Evolutionary conservation across 2,329 filamentous ascomycete species (phyloP).

Genomic region (Trichoderma pleuroti): DNA sequence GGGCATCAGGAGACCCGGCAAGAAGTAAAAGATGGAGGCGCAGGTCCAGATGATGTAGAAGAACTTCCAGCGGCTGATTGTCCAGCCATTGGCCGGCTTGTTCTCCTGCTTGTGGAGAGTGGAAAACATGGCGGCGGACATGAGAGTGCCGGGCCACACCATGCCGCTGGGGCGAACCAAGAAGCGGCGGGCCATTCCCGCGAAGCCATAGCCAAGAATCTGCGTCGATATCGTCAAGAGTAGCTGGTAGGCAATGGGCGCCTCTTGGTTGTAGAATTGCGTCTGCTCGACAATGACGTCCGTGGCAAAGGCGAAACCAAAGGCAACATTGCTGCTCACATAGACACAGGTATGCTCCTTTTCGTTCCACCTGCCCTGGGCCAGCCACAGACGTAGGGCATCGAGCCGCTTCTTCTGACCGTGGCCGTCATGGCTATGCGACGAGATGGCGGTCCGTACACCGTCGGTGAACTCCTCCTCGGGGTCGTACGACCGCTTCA

Average conservation of each 20-base stretch:
- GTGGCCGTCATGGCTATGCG: constrained; percentile 2
- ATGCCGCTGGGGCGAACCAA: constrained; percentile 82
- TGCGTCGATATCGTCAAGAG: constrained; percentile 83
- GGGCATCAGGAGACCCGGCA: constrained; percentile 77
- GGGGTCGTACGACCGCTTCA: constrained; percentile 60
- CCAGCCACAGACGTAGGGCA: constrained; percentile 65
- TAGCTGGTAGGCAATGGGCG: constrained; percentile 72
- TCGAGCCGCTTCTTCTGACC: neutral
- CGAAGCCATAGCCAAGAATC: constrained; percentile 81
- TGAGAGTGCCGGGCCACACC: constrained; percentile 87
- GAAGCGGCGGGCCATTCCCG: constrained; percentile 75
- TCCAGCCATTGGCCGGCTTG: constrained; percentile 77
- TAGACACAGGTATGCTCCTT: constrained; percentile 89
- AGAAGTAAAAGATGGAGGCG: constrained; percentile 78
- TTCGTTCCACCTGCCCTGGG: constrained; percentile 79
- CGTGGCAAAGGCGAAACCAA: constrained; percentile 84
- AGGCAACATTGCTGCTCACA: constrained; percentile 85
- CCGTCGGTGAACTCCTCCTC: constrained; percentile 50
- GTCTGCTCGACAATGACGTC: constrained; percentile 90
- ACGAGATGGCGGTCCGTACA: constrained; percentile 29
- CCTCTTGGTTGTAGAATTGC: constrained; percentile 81
- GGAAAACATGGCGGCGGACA: constrained; percentile 85
- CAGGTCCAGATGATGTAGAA: constrained; percentile 70
- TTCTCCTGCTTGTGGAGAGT: constrained; percentile 84
- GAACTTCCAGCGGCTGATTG: constrained; percentile 76